Conservation (phyloP, 2,329 filamentous ascomycete genomes). For the Sporothrix euskadiensis region DNA sequence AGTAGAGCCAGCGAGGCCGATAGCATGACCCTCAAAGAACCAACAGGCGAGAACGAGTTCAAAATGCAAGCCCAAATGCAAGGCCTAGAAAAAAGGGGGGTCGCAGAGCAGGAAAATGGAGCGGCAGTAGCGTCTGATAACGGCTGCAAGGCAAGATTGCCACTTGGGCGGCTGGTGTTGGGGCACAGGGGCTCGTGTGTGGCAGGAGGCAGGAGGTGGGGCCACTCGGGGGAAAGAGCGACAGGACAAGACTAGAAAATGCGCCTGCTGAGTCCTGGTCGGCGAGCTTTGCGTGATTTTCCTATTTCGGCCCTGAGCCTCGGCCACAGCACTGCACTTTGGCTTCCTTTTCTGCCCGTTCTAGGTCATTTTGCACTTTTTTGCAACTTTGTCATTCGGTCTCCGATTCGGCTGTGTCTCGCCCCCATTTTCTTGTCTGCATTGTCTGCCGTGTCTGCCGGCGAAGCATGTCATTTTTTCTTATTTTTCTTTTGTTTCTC, state of each 20-base stretch:
- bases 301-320: slow-evolving; percentile 22
- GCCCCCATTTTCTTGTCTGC: background rate
- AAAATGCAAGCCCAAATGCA: background rate
- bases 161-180: slow-evolving; percentile 10
- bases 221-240: background rate
- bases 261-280: background rate
- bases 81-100: background rate
- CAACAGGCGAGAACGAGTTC: background rate
- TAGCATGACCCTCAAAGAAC: background rate
- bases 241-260: background rate
- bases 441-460: background rate
- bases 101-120: background rate
- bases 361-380: slow-evolving; percentile 14
- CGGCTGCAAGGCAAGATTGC: slow-evolving; percentile 24
- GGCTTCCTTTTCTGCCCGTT: slow-evolving; percentile 21
- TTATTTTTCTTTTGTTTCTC: background rate
- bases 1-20: background rate
- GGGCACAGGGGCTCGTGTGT: background rate
- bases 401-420: background rate
- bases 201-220: no score
- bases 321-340: slow-evolving; percentile 15
- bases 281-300: slow-evolving; percentile 17
- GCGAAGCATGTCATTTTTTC: background rate
- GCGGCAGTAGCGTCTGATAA: slow-evolving; percentile 23
- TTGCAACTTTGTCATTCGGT: background rate